Base-by-base conservation (phyloP, 2,329 filamentous ascomycete genomes). In the Nemania sp. region DNA sequence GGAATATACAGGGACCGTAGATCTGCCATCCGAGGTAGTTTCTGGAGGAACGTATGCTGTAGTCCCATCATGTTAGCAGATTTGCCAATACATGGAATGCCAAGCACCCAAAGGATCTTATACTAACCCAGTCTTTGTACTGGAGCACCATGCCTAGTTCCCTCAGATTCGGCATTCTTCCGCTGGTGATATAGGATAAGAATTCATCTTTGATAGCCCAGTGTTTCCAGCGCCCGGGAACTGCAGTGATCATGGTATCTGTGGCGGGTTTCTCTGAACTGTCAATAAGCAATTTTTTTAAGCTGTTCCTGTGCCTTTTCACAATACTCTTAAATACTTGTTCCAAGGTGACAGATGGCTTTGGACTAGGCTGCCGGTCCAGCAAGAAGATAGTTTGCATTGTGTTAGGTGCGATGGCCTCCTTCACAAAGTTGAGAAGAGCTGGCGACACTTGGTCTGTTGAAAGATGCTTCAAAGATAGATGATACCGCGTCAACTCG, bases 381-480 rank as follows among this genome's bases (percentile, higher is more conserved):
- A 92, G 89, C 43, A 94, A 71, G 67, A 91, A 91, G 8, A 94
- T 76, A 7, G 85, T 85, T 70, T 94, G 88, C n/a, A 94, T 75
- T 23, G 83, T 88, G 68, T 94, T 90, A 1, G 90, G 90, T 17
- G 86, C 86, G 31, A 94, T 76, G 0, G 88, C 86, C 57, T 92
- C 88, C 63, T 87, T 89, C 57, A 94, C 77, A 66, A 94, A 93
- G 1, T 79, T 77, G 49, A 94, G 83, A 14, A 94, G 73, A 20
- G 86, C 77, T 6, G 81, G 75, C 1, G 88, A 89, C 2, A 89
- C 86, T 11, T 78, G 79, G 70, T 94, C 89, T 1, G 88, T 90
- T 64, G 92, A 88, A 12, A 94, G 80, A 59, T 86, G 82, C 70
- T 86, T 91, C 46, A 94, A 73, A 5, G 81, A 82, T 9, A 94